These are phyloP conservation scores for Mortierella sp. DNA, from an alignment of 371 early-diverging fungal species.

Conservation along the genomic window DNA sequence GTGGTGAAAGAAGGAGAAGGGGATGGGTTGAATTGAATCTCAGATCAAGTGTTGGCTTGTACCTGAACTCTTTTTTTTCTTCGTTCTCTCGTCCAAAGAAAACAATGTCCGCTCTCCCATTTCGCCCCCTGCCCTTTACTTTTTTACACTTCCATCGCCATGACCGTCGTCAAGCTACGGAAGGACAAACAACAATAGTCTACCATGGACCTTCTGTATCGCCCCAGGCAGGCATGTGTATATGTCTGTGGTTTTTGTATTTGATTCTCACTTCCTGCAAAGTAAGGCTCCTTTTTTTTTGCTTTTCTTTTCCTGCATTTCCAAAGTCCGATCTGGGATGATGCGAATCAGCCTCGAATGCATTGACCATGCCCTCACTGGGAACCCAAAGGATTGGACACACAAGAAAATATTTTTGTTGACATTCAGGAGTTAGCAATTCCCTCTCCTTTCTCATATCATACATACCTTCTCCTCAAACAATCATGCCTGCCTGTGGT, in stretches of 20 bases:
- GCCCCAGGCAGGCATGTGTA: neutral
- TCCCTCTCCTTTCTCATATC: neutral
- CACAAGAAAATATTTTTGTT: neutral
- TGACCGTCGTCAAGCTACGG: neutral
- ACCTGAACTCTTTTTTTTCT: conserved; percentile 1
- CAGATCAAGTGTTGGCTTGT: conserved; percentile 2
- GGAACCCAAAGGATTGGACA: conserved; percentile 20
- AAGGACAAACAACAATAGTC: neutral
- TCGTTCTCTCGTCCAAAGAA: neutral
- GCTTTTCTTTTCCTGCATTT: neutral
- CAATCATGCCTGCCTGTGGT: neutral
- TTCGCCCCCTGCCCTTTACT: neutral
- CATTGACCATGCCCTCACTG: conserved; percentile 22
- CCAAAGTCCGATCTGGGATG: conserved; percentile 15
- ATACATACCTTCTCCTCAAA: neutral
- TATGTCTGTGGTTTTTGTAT: conserved; percentile 3
- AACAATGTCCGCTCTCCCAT: neutral
- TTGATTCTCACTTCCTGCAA: neutral
- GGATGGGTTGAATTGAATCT: neutral
- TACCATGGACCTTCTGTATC: neutral
- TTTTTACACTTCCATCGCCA: neutral
- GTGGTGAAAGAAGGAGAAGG: neutral
- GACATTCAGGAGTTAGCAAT: neutral
- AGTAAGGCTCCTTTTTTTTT: neutral
- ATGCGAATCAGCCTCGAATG: conserved; percentile 1